These are phyloP conservation scores for Porcisia hertigi DNA, from an alignment of 208 protist genomes.

Conservation along the genomic window DNA sequence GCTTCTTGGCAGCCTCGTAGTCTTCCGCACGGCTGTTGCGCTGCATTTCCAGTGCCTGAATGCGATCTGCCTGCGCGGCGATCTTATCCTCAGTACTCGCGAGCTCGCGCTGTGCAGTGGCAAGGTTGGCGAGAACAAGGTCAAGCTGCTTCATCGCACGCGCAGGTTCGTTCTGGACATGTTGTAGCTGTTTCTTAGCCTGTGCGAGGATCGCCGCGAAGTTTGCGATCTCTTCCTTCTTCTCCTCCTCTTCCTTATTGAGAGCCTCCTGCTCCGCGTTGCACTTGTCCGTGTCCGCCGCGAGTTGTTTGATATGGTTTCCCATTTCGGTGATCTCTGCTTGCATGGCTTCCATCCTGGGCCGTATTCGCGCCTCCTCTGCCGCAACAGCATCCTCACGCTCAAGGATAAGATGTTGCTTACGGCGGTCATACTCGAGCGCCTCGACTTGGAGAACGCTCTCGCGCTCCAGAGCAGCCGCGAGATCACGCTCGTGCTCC, in stretches of 20 bases:
- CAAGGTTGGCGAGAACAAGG: slow-evolving; percentile 63
- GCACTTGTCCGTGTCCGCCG: slow-evolving; percentile 42
- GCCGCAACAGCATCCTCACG: slow-evolving; percentile 87
- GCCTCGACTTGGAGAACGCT: slow-evolving; percentile 91
- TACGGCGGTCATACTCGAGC: slow-evolving; percentile 89
- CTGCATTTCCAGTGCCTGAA: slow-evolving; percentile 81
- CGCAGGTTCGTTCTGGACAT: slow-evolving; percentile 83
- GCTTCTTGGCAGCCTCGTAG: slow-evolving; percentile 59
- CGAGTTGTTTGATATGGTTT: slow-evolving; percentile 73
- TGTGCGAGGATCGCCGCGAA: slow-evolving; percentile 66
- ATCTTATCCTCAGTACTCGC: slow-evolving; percentile 69
- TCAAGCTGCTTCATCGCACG: slow-evolving; percentile 77
- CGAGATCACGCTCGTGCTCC: slow-evolving; percentile 77
- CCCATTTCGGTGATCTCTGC: slow-evolving; percentile 75
- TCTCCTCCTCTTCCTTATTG: slow-evolving; percentile 55
- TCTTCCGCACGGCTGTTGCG: slow-evolving; percentile 70
- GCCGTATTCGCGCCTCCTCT: slow-evolving; percentile 85
- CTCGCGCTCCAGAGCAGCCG: slow-evolving; percentile 83
- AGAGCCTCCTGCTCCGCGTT: slow-evolving; percentile 45
- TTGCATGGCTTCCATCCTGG: slow-evolving; percentile 79
- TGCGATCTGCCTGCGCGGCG: slow-evolving; percentile 48
- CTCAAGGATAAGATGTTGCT: slow-evolving; percentile 86
- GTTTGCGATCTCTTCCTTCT: slow-evolving; percentile 54
- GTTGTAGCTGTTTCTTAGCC: slow-evolving; percentile 65
- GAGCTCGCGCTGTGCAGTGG: slow-evolving; percentile 71